These are phyloP conservation scores for Symmetrospora coprosmae DNA, from an alignment of 768 basidiomycete species.

Conservation along the genomic window DNA sequence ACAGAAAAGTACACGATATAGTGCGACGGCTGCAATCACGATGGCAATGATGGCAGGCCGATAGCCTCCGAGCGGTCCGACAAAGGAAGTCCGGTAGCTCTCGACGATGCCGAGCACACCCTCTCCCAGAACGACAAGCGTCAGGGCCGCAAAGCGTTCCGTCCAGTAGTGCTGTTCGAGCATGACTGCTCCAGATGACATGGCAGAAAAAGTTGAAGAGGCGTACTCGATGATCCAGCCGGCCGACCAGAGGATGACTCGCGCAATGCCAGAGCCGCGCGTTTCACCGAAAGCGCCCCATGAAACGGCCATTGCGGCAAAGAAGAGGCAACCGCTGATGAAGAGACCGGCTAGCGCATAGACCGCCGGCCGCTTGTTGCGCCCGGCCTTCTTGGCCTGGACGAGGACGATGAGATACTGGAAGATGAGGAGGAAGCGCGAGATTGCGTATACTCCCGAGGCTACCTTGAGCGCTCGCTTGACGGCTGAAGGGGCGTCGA, in stretches of 20 bases:
- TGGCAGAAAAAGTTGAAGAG: not conserved
- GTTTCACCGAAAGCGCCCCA: not conserved
- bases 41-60: not conserved
- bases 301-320: not conserved
- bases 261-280: not conserved
- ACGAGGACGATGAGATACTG: not conserved
- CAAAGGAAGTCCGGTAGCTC: not conserved
- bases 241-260: not conserved
- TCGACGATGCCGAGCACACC: not conserved
- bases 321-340: not conserved
- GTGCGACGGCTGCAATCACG: not conserved
- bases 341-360: not conserved
- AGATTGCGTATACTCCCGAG: not conserved
- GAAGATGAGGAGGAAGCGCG: not conserved
- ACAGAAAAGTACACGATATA: not conserved
- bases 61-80: not conserved
- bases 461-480: not conserved
- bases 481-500: not conserved
- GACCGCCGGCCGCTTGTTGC: not conserved
- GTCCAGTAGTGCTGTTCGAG: conserved; percentile 8
- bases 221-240: conserved; percentile 3
- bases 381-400: not conserved
- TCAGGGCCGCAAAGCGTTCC: conserved; percentile 12
- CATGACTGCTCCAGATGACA: not conserved
- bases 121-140: conserved; percentile 6